Percentiles rank a stretch among this genome's conserved stretches.
phyloP scores from a whole-genome alignment of 306 rosid genomes.

The Spatholobus suberectus region DNA sequence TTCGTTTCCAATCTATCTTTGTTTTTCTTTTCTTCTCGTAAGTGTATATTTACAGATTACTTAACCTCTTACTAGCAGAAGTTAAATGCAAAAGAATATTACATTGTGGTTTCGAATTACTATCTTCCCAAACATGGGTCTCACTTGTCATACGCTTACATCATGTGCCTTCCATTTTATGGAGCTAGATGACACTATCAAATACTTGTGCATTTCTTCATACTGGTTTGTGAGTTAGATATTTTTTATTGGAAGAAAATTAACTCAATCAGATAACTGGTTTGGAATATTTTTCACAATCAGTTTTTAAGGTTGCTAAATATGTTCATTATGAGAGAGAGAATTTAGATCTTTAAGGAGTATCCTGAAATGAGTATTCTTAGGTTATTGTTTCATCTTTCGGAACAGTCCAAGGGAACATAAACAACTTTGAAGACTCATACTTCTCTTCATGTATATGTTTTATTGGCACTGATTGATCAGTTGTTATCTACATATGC shows the following conservation, averaged over 20 bases:
- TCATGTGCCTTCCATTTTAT: conserved; percentile 10
- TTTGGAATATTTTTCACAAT: not conserved
- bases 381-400: conserved; percentile 19
- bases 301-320: conserved; percentile 18
- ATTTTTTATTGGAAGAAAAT: not conserved
- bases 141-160: conserved; percentile 6
- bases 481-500: not conserved
- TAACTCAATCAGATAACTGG: not conserved
- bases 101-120: conserved; percentile 22
- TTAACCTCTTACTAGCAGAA: not conserved
- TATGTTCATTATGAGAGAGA: not conserved
- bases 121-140: conserved; percentile 23
- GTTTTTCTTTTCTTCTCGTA: conserved; percentile 1
- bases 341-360: conserved; percentile 18
- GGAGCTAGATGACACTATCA: conserved; percentile 22
- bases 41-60: not conserved
- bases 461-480: not conserved
- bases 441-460: conserved; percentile 11
- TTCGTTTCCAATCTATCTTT: not conserved
- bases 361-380: conserved; percentile 28
- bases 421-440: conserved; percentile 1
- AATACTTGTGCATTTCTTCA: conserved; percentile 3
- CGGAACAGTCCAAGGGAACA: conserved; percentile 25
- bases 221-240: conserved; percentile 2
- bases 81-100: not conserved